phyloP scores from a whole-genome alignment of 306 rosid species.

The Fagus sylvatica region DNA sequence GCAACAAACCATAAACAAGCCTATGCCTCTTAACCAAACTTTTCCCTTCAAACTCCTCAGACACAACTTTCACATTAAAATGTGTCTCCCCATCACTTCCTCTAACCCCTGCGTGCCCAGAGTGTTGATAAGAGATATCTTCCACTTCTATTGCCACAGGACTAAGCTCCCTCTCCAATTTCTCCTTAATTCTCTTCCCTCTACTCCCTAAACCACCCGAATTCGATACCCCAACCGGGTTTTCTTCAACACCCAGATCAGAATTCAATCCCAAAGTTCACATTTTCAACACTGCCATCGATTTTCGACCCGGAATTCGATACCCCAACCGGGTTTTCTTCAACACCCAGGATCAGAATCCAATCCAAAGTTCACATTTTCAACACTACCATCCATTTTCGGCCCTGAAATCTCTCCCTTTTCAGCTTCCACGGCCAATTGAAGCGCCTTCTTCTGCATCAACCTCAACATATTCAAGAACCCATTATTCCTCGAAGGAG shows the following conservation, averaged over 20 bases:
- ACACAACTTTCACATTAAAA: conserved; percentile 74
- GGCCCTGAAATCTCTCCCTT: conserved; percentile 30
- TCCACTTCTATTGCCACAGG: conserved; percentile 66
- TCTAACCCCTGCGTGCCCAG: conserved; percentile 74
- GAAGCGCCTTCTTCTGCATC: conserved; percentile 84
- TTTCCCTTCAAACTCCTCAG: conserved; percentile 75
- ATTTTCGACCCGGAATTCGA: background rate
- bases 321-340: background rate
- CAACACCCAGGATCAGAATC: conserved; percentile 11
- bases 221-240: background rate
- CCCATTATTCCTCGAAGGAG: conserved; percentile 91
- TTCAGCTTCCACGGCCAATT: conserved; percentile 57
- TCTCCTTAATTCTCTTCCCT: conserved; percentile 83
- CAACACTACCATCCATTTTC: conserved; percentile 17
- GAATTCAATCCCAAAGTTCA: conserved; percentile 11
- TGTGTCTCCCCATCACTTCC: conserved; percentile 86
- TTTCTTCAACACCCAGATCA: conserved; percentile 7
- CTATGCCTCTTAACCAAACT: conserved; percentile 89
- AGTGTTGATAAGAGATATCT: conserved; percentile 85
- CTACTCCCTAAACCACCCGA: conserved; percentile 52
- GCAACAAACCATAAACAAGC: conserved; percentile 63
- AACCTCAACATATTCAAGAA: conserved; percentile 87
- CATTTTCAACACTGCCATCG: background rate
- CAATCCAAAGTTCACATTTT: conserved; percentile 27
- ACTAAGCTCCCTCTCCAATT: conserved; percentile 51